Percentiles rank a stretch among this genome's conserved stretches.
Conservation (phyloP, 1,139 yeast genomes). For the Candida sojae region DNA sequence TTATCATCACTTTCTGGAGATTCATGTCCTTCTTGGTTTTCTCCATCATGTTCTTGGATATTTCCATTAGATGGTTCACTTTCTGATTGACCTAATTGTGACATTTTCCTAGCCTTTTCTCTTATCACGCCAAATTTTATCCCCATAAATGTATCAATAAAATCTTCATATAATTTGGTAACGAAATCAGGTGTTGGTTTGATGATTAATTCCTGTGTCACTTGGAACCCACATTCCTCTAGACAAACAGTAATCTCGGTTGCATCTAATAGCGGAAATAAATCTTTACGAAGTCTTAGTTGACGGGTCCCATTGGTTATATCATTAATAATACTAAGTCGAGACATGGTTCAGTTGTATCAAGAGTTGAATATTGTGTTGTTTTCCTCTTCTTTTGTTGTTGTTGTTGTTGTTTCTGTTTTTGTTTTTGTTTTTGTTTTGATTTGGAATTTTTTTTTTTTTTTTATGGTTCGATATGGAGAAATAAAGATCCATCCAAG, state of each 20-base stretch:
- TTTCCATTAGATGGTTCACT: conserved; percentile 3
- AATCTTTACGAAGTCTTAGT: conserved; percentile 22
- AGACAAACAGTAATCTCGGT: conserved; percentile 65
- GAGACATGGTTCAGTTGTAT: not conserved
- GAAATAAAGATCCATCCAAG: too few species aligned
- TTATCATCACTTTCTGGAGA: conserved; percentile 8
- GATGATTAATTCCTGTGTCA: conserved; percentile 61
- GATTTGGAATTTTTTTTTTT: not conserved
- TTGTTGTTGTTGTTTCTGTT: not conserved
- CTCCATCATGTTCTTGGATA: conserved; percentile 6
- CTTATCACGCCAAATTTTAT: conserved; percentile 51
- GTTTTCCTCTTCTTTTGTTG: not conserved
- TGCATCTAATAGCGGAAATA: conserved; percentile 67
- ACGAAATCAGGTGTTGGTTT: conserved; percentile 71
- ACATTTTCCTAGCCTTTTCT: conserved; percentile 11
- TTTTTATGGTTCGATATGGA: not conserved
- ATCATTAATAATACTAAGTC: conserved; percentile 1
- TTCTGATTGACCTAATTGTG: conserved; percentile 2
- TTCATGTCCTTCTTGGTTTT: conserved; percentile 24
- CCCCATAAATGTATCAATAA: conserved; percentile 70
- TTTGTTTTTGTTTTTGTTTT: not conserved
- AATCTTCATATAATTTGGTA: conserved; percentile 64
- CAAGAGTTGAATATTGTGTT: not conserved
- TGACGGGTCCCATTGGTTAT: not conserved
- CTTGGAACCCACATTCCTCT: conserved; percentile 63